These are phyloP conservation scores for Xylaria sp. DNA, from an alignment of 2,329 filamentous ascomycete species.

Conservation along the genomic window DNA sequence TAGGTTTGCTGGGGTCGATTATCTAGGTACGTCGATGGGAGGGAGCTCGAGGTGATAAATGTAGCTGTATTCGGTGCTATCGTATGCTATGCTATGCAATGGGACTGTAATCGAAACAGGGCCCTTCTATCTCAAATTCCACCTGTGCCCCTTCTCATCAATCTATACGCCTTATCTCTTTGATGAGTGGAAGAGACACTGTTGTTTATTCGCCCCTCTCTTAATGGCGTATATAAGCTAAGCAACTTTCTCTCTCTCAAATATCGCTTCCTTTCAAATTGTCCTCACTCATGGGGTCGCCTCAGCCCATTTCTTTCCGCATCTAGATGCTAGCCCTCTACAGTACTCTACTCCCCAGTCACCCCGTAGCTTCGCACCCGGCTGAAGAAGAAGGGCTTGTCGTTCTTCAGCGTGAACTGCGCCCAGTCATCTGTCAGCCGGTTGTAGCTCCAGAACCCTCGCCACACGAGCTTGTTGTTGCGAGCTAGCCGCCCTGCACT, in stretches of 20 bases:
- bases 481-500: conserved; percentile 69
- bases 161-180: not conserved
- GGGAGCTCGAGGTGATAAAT: not conserved
- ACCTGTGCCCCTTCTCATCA: not conserved
- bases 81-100: not conserved
- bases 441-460: conserved; percentile 92
- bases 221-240: not conserved
- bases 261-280: not conserved
- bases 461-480: conserved; percentile 91
- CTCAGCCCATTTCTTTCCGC: not conserved
- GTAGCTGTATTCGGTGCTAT: not conserved
- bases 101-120: not conserved
- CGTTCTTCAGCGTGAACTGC: conserved; percentile 75
- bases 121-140: not conserved
- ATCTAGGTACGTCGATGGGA: not conserved
- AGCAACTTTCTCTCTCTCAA: not conserved
- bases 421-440: conserved; percentile 89
- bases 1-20: not conserved
- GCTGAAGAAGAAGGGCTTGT: conserved; percentile 75
- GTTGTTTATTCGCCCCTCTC: not conserved
- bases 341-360: conserved; percentile 52
- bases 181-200: not conserved
- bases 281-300: not conserved
- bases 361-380: conserved; percentile 71
- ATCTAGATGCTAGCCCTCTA: not conserved